Conservation (phyloP, 495 filamentous ascomycete genomes). For the Penicillium fimorum region DNA sequence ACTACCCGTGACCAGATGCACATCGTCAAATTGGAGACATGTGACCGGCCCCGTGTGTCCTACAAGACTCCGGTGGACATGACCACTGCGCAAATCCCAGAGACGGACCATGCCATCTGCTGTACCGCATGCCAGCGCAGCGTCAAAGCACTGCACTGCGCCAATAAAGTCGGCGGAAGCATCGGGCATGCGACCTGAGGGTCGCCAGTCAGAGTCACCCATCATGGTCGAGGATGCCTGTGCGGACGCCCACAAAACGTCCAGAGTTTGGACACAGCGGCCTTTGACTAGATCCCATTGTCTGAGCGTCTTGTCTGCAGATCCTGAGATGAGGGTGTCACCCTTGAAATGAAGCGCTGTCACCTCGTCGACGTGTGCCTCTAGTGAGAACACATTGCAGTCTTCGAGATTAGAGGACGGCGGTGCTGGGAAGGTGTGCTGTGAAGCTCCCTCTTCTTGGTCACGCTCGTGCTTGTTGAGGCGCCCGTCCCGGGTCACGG, state of each 20-base stretch:
- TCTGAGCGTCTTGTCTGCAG: slow-evolving; percentile 91
- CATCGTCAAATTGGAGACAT: slow-evolving; percentile 92
- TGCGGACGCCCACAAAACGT: slow-evolving; percentile 98
- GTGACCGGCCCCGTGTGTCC: slow-evolving; percentile 96
- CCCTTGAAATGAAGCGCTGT: slow-evolving; percentile 88
- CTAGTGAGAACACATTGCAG: slow-evolving; percentile 80
- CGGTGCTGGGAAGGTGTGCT: slow-evolving; percentile 52
- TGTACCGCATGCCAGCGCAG: slow-evolving; percentile 94
- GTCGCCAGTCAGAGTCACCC: slow-evolving; percentile 53
- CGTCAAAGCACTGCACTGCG: slow-evolving; percentile 93
- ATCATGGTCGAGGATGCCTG: slow-evolving; percentile 75
- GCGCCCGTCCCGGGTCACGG: slow-evolving; percentile 55
- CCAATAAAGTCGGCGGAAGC: slow-evolving; percentile 89
- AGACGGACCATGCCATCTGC: slow-evolving; percentile 96
- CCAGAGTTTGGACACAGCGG: slow-evolving; percentile 93
- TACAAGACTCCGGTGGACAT: slow-evolving; percentile 93
- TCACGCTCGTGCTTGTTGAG: slow-evolving; percentile 64
- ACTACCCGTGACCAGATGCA: slow-evolving; percentile 93
- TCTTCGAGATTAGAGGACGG: slow-evolving; percentile 76
- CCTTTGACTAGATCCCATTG: slow-evolving; percentile 98
- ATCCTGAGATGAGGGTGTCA: slow-evolving; percentile 89
- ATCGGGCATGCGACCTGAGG: slow-evolving; percentile 59
- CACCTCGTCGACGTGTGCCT: slow-evolving; percentile 90
- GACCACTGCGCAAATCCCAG: slow-evolving; percentile 95
- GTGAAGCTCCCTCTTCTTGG: slow-evolving; percentile 59